These are phyloP conservation scores for Penstemon eatonii DNA, from an alignment of 257 asterid genomes.

Conservation along the genomic window DNA sequence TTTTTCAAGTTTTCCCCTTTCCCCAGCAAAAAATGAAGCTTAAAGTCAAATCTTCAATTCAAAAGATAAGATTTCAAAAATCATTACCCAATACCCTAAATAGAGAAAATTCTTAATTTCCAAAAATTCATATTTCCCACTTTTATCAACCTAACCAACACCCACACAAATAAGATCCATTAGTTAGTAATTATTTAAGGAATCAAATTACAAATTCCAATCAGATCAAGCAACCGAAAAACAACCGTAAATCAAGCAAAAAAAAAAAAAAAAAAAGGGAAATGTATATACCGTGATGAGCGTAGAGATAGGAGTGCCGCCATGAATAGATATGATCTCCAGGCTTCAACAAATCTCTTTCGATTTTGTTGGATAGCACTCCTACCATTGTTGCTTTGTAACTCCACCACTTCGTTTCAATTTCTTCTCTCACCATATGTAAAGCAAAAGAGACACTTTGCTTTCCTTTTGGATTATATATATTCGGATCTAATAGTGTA, in stretches of 20 bases:
- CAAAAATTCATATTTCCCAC: background rate
- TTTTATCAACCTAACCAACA: background rate
- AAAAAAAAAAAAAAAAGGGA: background rate
- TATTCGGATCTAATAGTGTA: too few relatives aligned
- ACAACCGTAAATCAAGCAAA: background rate
- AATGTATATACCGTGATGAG: conserved; percentile 68
- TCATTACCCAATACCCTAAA: background rate
- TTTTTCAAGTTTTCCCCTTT: background rate
- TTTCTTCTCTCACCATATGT: too few relatives aligned
- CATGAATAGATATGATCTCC: conserved; percentile 94
- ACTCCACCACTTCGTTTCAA: too few relatives aligned
- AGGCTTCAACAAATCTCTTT: conserved; percentile 47
- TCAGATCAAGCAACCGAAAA: background rate
- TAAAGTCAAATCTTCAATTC: background rate
- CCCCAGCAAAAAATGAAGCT: background rate
- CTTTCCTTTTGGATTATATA: too few relatives aligned
- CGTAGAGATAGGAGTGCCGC: conserved; percentile 73
- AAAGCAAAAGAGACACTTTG: too few relatives aligned
- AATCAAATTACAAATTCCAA: too few relatives aligned
- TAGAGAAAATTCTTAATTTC: background rate
- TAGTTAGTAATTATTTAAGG: too few relatives aligned
- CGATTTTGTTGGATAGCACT: conserved; percentile 69
- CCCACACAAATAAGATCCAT: background rate
- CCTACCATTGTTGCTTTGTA: conserved; percentile 39
- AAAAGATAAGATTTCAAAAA: background rate